A percentile compares a stretch with the other conserved stretches of the same genome.
These are phyloP conservation scores for Pleurotus tuber-regium DNA, from an alignment of 768 basidiomycete genomes.

Conservation along the genomic window DNA sequence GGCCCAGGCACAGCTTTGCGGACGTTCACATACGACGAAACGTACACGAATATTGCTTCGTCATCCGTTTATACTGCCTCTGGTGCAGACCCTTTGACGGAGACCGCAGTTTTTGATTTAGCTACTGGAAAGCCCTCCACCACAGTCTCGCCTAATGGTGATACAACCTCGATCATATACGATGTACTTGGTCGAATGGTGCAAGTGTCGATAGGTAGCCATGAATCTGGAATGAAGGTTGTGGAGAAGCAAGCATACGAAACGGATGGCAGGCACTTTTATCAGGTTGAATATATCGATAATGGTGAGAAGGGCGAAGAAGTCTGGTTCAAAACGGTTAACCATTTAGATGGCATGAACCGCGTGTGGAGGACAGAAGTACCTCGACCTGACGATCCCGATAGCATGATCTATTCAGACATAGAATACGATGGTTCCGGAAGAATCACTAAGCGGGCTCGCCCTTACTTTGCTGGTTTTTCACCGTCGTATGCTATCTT, in stretches of 20 bases:
- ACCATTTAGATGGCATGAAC: neutral
- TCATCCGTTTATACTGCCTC: constrained; percentile 4
- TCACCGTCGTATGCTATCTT: constrained; percentile 7
- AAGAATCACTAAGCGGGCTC: neutral
- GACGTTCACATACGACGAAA: neutral
- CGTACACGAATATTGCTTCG: constrained; percentile 4
- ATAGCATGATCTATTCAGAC: constrained; percentile 4
- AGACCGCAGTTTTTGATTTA: neutral
- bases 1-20: neutral
- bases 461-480: constrained; percentile 8
- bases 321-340: constrained; percentile 1
- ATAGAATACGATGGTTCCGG: constrained; percentile 5
- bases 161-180: constrained; percentile 1
- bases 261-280: constrained; percentile 4
- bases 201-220: neutral
- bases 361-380: constrained; percentile 7
- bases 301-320: neutral
- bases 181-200: constrained; percentile 1
- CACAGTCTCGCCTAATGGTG: constrained; percentile 1
- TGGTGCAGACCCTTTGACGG: neutral
- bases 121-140: neutral
- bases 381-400: constrained; percentile 2
- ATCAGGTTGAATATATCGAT: neutral
- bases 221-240: neutral
- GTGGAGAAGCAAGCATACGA: constrained; percentile 4